These are phyloP conservation scores for Halenospora varia DNA, from an alignment of 495 filamentous ascomycete genomes.

Conservation along the genomic window DNA sequence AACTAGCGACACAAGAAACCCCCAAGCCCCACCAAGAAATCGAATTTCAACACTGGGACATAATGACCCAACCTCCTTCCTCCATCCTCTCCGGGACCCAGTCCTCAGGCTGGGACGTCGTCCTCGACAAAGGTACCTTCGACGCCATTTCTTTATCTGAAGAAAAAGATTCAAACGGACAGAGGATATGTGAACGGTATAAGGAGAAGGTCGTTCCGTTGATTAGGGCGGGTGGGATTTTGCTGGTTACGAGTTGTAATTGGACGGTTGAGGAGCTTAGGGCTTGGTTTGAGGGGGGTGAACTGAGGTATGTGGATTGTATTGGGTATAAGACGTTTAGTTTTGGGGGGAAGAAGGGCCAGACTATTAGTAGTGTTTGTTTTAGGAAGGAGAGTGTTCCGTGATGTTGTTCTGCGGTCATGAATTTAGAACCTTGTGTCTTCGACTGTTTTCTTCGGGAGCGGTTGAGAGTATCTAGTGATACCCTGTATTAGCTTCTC, in stretches of 20 bases:
- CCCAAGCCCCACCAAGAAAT: too few species aligned
- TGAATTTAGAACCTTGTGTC: too few species aligned
- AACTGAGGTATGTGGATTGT: conserved; percentile 53
- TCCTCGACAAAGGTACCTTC: conserved; percentile 96
- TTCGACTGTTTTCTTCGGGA: too few species aligned
- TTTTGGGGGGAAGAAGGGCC: conserved; percentile 82
- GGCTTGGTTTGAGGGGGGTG: conserved; percentile 60
- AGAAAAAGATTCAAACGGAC: conserved; percentile 49
- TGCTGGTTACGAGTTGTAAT: conserved; percentile 93
- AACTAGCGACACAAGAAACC: conserved; percentile 14
- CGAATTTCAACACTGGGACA: conserved; percentile 72
- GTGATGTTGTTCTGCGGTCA: too few species aligned
- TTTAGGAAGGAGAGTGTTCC: conserved; percentile 46
- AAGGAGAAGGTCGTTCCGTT: conserved; percentile 56
- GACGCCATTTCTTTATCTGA: conserved; percentile 79
- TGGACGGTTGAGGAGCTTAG: conserved; percentile 90
- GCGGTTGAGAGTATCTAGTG: neutral
- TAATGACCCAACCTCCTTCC: conserved; percentile 48
- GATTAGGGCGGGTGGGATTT: conserved; percentile 63
- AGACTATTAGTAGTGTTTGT: conserved; percentile 79
- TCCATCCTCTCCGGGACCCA: conserved; percentile 33
- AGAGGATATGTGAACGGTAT: conserved; percentile 70
- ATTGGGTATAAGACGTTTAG: conserved; percentile 80
- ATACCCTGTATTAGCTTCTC: neutral
- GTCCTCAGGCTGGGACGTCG: conserved; percentile 67